Evolutionary conservation across 2,329 filamentous ascomycete genomes (phyloP).

Genomic region (Colletotrichum sojae): DNA sequence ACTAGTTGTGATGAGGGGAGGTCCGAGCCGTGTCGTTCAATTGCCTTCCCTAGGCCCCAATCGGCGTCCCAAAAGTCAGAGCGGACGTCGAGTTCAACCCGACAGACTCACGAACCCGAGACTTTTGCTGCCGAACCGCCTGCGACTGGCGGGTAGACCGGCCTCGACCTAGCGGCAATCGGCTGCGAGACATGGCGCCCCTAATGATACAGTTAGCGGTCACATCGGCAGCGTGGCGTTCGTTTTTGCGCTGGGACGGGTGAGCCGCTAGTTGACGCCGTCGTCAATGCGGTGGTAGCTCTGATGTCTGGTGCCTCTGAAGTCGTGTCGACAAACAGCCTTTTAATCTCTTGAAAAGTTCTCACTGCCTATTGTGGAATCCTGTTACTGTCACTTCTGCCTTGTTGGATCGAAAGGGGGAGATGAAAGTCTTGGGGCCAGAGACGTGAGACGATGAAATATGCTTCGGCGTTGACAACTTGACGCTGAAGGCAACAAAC

Average conservation of each 20-base stretch:
- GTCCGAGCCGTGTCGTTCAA: constrained; percentile 36
- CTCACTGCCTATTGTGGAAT: not conserved
- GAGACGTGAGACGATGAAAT: not conserved
- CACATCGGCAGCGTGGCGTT: constrained; percentile 26
- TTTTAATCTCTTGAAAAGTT: not conserved
- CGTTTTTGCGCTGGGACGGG: constrained; percentile 6
- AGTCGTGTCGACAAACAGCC: constrained; percentile 9
- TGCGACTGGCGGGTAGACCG: constrained; percentile 11
- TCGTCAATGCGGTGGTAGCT: constrained; percentile 24
- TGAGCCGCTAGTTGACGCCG: constrained; percentile 28
- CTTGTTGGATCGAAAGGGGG: constrained; percentile 17
- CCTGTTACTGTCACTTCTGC: not conserved
- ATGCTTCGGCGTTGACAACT: not conserved
- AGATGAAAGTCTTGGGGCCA: not conserved
- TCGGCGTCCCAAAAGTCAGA: constrained; percentile 15
- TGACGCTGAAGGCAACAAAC: too few relatives aligned
- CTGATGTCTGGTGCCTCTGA: constrained; percentile 19
- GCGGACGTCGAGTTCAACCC: not conserved
- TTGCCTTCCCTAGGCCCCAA: constrained; percentile 25
- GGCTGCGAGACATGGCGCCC: constrained; percentile 27
- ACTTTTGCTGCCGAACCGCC: not conserved
- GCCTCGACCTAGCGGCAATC: constrained; percentile 14
- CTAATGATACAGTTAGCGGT: constrained; percentile 32
- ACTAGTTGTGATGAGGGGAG: constrained; percentile 35
- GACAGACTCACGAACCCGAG: not conserved